Evolutionary conservation across 768 basidiomycete species (phyloP), one percentile per base, ranked within the genome.

Genomic region (Boletus vinaceobasis): DNA sequence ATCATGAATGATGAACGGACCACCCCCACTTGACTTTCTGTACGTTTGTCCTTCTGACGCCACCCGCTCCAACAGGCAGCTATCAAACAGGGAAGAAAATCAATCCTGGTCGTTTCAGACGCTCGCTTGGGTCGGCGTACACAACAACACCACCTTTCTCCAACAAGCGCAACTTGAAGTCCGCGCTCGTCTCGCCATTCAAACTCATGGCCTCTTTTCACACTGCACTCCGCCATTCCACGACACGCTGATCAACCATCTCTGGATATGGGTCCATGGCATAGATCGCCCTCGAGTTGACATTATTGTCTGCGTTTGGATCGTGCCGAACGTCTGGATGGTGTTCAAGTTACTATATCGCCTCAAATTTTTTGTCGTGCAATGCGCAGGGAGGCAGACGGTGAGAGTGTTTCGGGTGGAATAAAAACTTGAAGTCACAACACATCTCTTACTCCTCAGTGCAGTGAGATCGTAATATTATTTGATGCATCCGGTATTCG

Each of bases 21-120:
- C 17, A 23, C 8, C 14, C 6, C 14, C 15, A 13, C 33, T 10
- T n/a, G 23, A 52, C 8, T 35, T 2, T 93, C 69, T 97, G 93
- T 8, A 98, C 93, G 59, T 97, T 95, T 77, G 97, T 97, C 55
- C 96, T 80, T n/a, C 65, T 97, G 95, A 54, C 93, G 88, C 97
- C 97, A 99, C 59, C 96, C 76, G 31, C 97, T 79, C 7, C 94
- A 97, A 49, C 5, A 48, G 47, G 59, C 21, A 58, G 38, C 31
- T 9, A 29, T 38, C 33, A 32, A 26, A 27, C 2, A 27, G 4
- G 15, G 11, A 48, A 59, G 21, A 7, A 7, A 23, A 27, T 14
- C 36, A 0, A 29, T 23, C 23, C 23, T 23, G 23, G 23, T 23
- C 23, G 15, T 17, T 36, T 29, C 2, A 14, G 3, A 38, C 9